Evolutionary conservation across 768 basidiomycete genomes (phyloP), one percentile per base, ranked within the genome.

Genomic region (Leucosporidium yakuticum): DNA sequence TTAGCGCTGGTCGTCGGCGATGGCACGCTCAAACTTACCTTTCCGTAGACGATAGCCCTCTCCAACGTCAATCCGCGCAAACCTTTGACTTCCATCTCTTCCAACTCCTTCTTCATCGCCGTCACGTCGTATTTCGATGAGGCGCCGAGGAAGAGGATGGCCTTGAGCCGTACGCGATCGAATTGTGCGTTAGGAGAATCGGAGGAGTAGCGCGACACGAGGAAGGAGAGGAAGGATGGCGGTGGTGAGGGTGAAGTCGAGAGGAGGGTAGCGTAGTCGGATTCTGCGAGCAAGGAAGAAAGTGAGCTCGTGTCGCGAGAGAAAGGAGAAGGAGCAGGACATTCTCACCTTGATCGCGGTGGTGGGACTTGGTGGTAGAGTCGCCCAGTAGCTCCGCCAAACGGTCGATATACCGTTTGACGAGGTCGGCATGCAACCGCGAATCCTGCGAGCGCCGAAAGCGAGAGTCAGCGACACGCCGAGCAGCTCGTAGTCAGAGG

Each of bases 351-450:
- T 71, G 70, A 11, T 71, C 54, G 0, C 62, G 60, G 7, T 68
- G 9, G 15, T 66, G 67, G 8, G 56, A 55, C 48, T 62, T 69
- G 8, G 63, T 66, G 1, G 64, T 59, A 4, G 69, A n/a, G 9
- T 65, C 56, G 14, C 2, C 54, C 2, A 69, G 54, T 12, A 68
- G 44, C 47, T 68, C 63, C 14, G 47, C 58, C 3, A 75, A 34
- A 14, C 57, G 36, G 4, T 55, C 65, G n/a, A 73, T 53, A 58
- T 71, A 73, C 15, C 71, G 62, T 32, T 67, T 68, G 51, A 75
- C 67, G 34, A 75, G 66, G 23, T 73, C 71, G 25, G 61, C 70
- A n/a, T 71, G 72, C 23, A 70, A 50, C 0, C 53, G 25, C 32
- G 67, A 54, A 31, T 63, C 64, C 74, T 73, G 58, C 60, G 14